Evolutionary conservation across 352 stramenopile species (phyloP), one percentile per base, ranked within the genome.

Genomic region (Peronospora belbahrii): DNA sequence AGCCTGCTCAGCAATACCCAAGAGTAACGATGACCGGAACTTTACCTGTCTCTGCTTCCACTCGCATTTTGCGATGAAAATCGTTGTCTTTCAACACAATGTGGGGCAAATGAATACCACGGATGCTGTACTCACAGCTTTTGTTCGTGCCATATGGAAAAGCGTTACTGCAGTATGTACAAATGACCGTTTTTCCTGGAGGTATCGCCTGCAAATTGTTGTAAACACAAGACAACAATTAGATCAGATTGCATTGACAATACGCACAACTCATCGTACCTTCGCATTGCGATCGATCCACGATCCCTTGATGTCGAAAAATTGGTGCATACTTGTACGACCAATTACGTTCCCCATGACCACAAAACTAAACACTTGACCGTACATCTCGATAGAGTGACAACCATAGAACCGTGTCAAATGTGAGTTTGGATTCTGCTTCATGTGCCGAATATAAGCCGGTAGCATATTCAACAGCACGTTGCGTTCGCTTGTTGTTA

Each of bases 261-360:
- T 13, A 13, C 17, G 14, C 27, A 52, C 48, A 3, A 43, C 6
- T 19, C 23, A 11, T 11, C 58, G 14, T 61, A 86, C 76, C 73
- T 83, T 62, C 25, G 81, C 78, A 48, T 92, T 89, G 32, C 81
- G 75, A 48, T 93, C 65, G 31, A 95, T 69, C 82, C 83, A 95
- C 7, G 78, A 92, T 14, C 85, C 86, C 42, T 96, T 96, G 50
- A 96, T 83, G 47, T 96, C 86, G 50, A 92, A 96, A 42, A 89
- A 90, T 48, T 88, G 74, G 38, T 90, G 81, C 78, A 93, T 90
- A 39, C 75, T 92, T 27, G 83, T 67, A 22, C 66, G 70, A 9
- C 79, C 78, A 33, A 94, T 90, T 20, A 71, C 78, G 49, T 96
- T 96, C 38, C 77, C 77, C 86, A 96, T 96, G 41, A 96, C 86